Percentiles rank a stretch among this genome's conserved stretches.
phyloP scores from a whole-genome alignment of 2,329 filamentous ascomycete genomes.

The Endocalyx cinctus region DNA sequence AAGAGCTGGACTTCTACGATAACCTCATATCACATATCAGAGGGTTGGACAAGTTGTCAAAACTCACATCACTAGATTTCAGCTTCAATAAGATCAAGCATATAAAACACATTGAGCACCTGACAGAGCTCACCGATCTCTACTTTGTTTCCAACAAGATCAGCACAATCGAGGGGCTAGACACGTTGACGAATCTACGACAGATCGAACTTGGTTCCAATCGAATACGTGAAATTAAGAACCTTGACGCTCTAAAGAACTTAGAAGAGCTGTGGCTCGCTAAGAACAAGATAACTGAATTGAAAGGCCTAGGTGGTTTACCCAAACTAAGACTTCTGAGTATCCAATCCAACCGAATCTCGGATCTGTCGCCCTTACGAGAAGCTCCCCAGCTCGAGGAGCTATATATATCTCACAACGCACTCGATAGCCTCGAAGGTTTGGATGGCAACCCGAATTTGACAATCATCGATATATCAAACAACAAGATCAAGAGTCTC shows the following conservation, averaged over 20 bases:
- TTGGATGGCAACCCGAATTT: constrained; percentile 64
- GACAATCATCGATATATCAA: constrained; percentile 80
- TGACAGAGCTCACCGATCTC: constrained; percentile 74
- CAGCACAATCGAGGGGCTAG: constrained; percentile 76
- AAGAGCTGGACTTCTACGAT: constrained; percentile 93
- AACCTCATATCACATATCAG: constrained; percentile 87
- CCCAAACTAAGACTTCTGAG: constrained; percentile 81
- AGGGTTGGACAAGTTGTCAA: constrained; percentile 71
- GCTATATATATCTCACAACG: constrained; percentile 93
- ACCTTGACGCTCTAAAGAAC: constrained; percentile 69
- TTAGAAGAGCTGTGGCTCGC: constrained; percentile 91
- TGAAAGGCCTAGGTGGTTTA: constrained; percentile 71
- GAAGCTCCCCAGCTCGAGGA: constrained; percentile 76
- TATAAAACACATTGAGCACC: constrained; percentile 80
- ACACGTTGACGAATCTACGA: constrained; percentile 66
- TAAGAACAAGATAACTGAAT: constrained; percentile 91
- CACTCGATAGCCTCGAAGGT: constrained; percentile 71
- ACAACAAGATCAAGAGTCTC: constrained; percentile 76
- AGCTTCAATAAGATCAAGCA: constrained; percentile 99
- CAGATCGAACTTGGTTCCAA: constrained; percentile 93
- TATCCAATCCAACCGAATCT: constrained; percentile 92
- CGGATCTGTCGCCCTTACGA: constrained; percentile 70
- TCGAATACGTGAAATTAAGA: constrained; percentile 81
- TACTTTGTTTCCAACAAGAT: constrained; percentile 97
- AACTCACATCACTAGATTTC: constrained; percentile 77